Base-by-base conservation (phyloP, 2,329 filamentous ascomycete genomes). In the Fusarium brevicatenulatum region DNA sequence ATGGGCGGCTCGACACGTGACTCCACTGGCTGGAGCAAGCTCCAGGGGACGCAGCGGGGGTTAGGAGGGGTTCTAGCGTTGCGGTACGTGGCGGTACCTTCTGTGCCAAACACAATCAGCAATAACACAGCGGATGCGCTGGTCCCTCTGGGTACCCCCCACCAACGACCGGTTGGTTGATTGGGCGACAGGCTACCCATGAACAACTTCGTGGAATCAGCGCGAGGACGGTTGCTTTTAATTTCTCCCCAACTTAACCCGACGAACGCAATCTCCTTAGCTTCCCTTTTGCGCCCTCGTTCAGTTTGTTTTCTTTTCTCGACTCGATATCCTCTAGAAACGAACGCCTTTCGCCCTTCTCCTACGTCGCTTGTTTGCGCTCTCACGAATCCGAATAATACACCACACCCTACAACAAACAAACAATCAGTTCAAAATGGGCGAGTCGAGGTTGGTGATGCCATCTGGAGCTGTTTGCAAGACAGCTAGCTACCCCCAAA, bases 391-490 rank as follows among this genome's bases (percentile, higher is more conserved):
- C 58, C 47, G 37, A 62, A 75, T 68, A 72, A 73, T 69, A 75
- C 42, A 68, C 19, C 40, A 63, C 32, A 39, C 36, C 47, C 50
- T 25, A 52, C 28, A 60, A 63, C 67, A 74, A 54, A 62, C 77
- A 37, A 54, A 60, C 78, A 37, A 37, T 37, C 36, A 71, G 70
- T 76, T 76, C 81, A 85, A 82, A 69, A 86, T 85, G 84, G 84
- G 84, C 80, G 84, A 86, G 81, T 86, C 84, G 76, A 83, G 84
- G 84, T 85, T 75, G 68, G 83, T 72, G 39, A 63, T 60, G 30
- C 62, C 52, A 19, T 54, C 63, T 30, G 46, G 36, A 42, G 43
- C 52, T 62, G 60, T 23, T 58, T 40, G 42, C 42, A 32, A 40
- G 25, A 63, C 58, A 39, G 49, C 47, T 54, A 39, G 46, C 47